Evolutionary conservation across 2,329 filamentous ascomycete genomes (phyloP), one percentile per base, ranked within the genome.

Genomic region (Aphanoascus verrucosus): DNA sequence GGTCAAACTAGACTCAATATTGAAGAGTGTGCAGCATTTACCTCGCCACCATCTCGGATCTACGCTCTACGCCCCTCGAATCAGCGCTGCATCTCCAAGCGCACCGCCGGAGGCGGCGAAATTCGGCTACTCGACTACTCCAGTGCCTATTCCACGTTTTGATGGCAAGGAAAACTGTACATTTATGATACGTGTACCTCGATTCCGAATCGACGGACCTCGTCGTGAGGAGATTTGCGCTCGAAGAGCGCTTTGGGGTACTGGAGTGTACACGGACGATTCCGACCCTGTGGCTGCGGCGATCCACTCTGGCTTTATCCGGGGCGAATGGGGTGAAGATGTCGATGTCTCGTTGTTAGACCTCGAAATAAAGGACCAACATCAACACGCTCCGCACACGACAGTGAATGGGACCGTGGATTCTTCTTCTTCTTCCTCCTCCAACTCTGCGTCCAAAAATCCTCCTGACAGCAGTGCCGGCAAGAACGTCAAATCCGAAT

Each of bases 251-350:
- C 68, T 98, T 0, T 98, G 91, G 90, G 93, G 93, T 1, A 93
- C 88, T 0, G 90, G 94, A 37, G 79, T 98, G 5, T 97, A 97
- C 65, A 94, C 89, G 0, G 93, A 98, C 61, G 93, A 98, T 68
- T 95, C 89, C 0, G 93, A 98, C 64, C 82, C 93, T 0, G 79
- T 98, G 20, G 91, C 89, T 0, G 90, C 91, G 1, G 91, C 90
- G 56, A 91, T 98, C 44, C 93, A 98, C 67, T 83, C 84, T 1
- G 93, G 93, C 2, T 97, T 89, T 83, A 85, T 98, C 60, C 83
- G 84, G 41, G 91, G 91, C 34, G 88, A 90, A 62, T 95, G 90
- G 85, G 76, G 82, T 3, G 82, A 89, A 5, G 85, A 88, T 35
- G 79, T 93, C 1, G 86, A 93, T 60, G 74, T 81, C 1, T 73